These are phyloP conservation scores for Pinus albicaulis DNA, from an alignment of 75 land plant species.

Conservation along the genomic window DNA sequence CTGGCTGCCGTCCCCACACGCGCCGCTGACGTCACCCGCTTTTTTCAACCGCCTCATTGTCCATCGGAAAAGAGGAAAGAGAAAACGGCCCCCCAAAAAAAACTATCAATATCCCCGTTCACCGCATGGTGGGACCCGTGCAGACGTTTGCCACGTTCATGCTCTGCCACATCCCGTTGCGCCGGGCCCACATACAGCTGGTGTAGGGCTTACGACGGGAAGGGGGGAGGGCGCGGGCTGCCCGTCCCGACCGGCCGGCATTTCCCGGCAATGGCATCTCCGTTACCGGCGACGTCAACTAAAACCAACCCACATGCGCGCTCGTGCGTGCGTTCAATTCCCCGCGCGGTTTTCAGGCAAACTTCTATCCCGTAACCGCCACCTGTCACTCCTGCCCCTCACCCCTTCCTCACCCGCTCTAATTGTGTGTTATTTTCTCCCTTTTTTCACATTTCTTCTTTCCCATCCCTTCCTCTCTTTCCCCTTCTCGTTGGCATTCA, in stretches of 20 bases:
- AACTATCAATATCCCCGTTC: neutral
- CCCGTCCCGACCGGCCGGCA: neutral
- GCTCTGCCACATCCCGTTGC: neutral
- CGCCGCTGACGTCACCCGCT: slow-evolving; percentile 6
- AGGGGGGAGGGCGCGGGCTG: neutral
- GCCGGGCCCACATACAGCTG: slow-evolving; percentile 4
- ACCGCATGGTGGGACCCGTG: neutral
- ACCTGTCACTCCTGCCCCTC: neutral
- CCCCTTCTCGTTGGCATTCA: neutral
- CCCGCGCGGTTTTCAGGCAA: slow-evolving; percentile 7
- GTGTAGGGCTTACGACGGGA: too few species aligned
- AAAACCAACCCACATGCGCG: neutral
- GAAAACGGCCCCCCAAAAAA: neutral
- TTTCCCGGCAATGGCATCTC: neutral
- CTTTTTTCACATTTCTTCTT: neutral
- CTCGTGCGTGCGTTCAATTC: neutral
- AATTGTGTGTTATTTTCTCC: neutral
- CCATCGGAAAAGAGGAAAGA: neutral
- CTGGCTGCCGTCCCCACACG: slow-evolving; percentile 8
- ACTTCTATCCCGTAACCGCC: slow-evolving; percentile 5
- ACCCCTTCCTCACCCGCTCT: neutral
- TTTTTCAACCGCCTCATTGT: slow-evolving; percentile 1
- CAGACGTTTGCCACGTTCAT: neutral
- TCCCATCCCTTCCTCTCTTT: neutral
- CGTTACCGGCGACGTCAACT: too few species aligned